Base-by-base conservation (phyloP, 176 grass and related monocot genomes). In the Metroxylon sagu region DNA sequence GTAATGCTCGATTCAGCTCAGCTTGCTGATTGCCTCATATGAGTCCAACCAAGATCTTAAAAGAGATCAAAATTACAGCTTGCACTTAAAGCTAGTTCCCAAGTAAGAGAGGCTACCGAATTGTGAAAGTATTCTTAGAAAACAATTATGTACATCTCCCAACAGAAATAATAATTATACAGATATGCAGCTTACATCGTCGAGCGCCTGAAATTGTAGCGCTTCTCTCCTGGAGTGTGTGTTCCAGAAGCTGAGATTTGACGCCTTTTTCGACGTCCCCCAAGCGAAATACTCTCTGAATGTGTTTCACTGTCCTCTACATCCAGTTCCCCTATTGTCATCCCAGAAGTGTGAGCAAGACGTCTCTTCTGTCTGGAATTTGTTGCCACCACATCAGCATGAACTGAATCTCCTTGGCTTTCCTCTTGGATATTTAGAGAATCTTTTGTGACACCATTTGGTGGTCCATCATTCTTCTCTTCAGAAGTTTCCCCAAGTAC, bases 221-320 rank as follows among this genome's bases (percentile, higher is more conserved):
- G 84, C 58, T 75, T 88, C 77, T 83, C 87, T 64, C 77, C 83
- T 53, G 73, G 72, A 19, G 19, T 29, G 3, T 83, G 69, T 5
- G 65, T 62, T 67, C 35, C 72, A 5, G 73, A 14, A n/a, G 30
- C 56, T 35, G 62, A 17, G 43, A 81, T 75, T 65, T 97, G 87
- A 17, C 78, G 73, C 69, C 83, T 90, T 71, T 97, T 97, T 6
- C 78, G 75, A 16, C 62, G 77, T 56, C 80, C 91, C 60, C 87
- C 93, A 73, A 98, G 18, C 52, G 93, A 98, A 76, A 85, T 63
- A 77, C 87, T 91, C 71, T 76, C 92, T 25, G 81, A 97, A 62
- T 76, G 76, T 21, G 84, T 76, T 59, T 91, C 84, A 3, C 84
- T 97, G 59, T 65, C 81, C 69, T 75, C 85, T 30, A 68, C 71